Evolutionary conservation across 352 stramenopile species (phyloP).

Genomic region (Phytophthora sojae): DNA sequence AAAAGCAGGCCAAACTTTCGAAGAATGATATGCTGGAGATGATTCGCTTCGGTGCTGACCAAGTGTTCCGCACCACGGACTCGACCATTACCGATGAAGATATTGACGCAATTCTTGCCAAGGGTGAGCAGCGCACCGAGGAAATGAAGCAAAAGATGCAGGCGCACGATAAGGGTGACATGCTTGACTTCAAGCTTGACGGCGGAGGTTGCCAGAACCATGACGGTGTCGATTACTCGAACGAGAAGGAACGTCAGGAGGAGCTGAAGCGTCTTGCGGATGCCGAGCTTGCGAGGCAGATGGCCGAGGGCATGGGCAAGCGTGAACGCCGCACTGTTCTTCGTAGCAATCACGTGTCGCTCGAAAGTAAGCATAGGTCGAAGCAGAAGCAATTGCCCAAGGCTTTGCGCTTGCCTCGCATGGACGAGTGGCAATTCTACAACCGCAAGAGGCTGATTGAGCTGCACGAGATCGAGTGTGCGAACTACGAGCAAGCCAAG

Average conservation of each 20-base stretch:
- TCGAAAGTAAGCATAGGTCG: slow-evolving; percentile 58
- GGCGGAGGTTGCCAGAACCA: slow-evolving; percentile 95
- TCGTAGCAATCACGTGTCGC: slow-evolving; percentile 57
- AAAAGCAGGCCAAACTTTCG: slow-evolving; percentile 93
- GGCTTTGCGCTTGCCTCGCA: slow-evolving; percentile 76
- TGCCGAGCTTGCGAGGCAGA: slow-evolving; percentile 77
- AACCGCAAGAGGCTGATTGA: slow-evolving; percentile 82
- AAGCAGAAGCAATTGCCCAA: slow-evolving; percentile 88
- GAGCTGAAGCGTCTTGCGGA: slow-evolving; percentile 87
- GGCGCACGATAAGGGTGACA: slow-evolving; percentile 83
- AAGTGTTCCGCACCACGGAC: slow-evolving; percentile 97
- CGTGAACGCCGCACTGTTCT: slow-evolving; percentile 83
- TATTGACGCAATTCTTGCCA: slow-evolving; percentile 97
- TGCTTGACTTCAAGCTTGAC: slow-evolving; percentile 94
- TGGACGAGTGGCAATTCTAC: slow-evolving; percentile 93
- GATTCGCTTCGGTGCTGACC: slow-evolving; percentile 98
- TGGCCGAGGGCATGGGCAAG: slow-evolving; percentile 88
- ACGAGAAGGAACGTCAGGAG: slow-evolving; percentile 89
- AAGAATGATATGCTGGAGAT: slow-evolving; percentile 97
- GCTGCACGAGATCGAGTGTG: slow-evolving; percentile 84
- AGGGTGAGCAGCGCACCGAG: slow-evolving; percentile 86
- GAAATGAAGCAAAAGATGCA: slow-evolving; percentile 92
- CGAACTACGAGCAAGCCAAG: slow-evolving; percentile 84
- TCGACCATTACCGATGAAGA: slow-evolving; percentile 98
- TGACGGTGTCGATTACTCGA: slow-evolving; percentile 97